These are phyloP conservation scores for Xanthoceras sorbifolium DNA, from an alignment of 345 rosid species.

Conservation along the genomic window DNA sequence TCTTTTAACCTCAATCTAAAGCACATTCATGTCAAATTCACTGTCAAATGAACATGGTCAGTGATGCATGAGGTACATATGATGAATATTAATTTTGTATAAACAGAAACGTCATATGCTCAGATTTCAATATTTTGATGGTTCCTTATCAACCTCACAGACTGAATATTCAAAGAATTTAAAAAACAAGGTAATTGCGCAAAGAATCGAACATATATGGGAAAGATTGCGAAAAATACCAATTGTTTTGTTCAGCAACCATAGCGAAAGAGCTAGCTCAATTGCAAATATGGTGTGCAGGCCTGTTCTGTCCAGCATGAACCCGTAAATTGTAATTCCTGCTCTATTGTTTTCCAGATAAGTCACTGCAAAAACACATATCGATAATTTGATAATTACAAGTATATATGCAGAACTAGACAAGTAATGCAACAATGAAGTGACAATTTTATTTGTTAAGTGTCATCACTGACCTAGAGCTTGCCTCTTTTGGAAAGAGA, in stretches of 20 bases:
- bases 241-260: constrained; percentile 90
- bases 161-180: too few species aligned
- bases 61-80: background rate
- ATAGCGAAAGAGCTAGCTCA: constrained; percentile 77
- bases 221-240: constrained; percentile 39
- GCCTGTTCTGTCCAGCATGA: constrained; percentile 82
- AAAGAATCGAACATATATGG: background rate
- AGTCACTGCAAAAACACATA: constrained; percentile 52
- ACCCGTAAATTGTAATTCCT: constrained; percentile 86
- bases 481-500: constrained; percentile 85
- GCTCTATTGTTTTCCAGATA: constrained; percentile 83
- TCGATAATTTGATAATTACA: background rate
- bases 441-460: background rate
- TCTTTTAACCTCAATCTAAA: background rate
- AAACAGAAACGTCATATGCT: too few species aligned
- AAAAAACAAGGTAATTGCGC: background rate
- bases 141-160: too few species aligned
- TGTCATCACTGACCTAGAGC: constrained; percentile 62
- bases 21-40: constrained; percentile 30
- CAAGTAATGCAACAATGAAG: background rate
- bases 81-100: too few species aligned
- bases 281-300: constrained; percentile 79
- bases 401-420: background rate
- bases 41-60: constrained; percentile 2
- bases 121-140: too few species aligned